phyloP scores from a whole-genome alignment of 257 asterid genomes.

The Misopates orontium region DNA sequence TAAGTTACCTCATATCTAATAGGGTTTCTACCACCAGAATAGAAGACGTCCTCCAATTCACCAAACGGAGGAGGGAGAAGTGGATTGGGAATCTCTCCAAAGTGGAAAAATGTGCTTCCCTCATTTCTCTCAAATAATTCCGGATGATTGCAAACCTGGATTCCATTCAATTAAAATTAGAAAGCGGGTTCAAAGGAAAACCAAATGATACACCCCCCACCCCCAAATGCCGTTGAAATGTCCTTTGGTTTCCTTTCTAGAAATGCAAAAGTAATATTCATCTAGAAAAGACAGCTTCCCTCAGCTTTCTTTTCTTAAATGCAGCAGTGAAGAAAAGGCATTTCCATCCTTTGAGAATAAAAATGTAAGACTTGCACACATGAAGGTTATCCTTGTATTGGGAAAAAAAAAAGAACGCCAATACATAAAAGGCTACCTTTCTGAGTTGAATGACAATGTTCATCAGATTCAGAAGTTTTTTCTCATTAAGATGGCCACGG shows the following conservation, averaged over 20 bases:
- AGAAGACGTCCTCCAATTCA: conserved; percentile 76
- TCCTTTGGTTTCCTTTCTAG: conserved; percentile 2
- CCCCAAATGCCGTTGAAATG: neutral
- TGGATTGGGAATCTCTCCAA: conserved; percentile 78
- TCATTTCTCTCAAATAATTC: conserved; percentile 98
- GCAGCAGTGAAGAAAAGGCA: neutral
- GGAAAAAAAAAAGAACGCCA: conserved; percentile 16
- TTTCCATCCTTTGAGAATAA: conserved; percentile 6
- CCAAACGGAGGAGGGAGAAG: conserved; percentile 93
- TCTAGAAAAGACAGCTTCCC: conserved; percentile 1
- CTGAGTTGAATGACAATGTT: conserved; percentile 97
- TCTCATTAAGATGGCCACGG: conserved; percentile 96
- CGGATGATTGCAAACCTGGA: conserved; percentile 97
- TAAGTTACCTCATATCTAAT: conserved; percentile 68
- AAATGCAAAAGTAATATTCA: conserved; percentile 6
- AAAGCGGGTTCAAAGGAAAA: conserved; percentile 10
- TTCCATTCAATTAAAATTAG: conserved; percentile 5
- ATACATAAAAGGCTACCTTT: conserved; percentile 57
- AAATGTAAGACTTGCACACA: conserved; percentile 10
- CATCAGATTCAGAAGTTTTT: conserved; percentile 88
- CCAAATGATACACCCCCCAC: neutral
- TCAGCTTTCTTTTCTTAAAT: neutral
- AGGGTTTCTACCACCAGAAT: conserved; percentile 84
- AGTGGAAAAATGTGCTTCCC: conserved; percentile 83
- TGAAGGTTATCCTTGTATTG: conserved; percentile 8